These are phyloP conservation scores for Spizellomyces punctatus DNA, from an alignment of 192 early-diverging fungal genomes.

Conservation along the genomic window DNA sequence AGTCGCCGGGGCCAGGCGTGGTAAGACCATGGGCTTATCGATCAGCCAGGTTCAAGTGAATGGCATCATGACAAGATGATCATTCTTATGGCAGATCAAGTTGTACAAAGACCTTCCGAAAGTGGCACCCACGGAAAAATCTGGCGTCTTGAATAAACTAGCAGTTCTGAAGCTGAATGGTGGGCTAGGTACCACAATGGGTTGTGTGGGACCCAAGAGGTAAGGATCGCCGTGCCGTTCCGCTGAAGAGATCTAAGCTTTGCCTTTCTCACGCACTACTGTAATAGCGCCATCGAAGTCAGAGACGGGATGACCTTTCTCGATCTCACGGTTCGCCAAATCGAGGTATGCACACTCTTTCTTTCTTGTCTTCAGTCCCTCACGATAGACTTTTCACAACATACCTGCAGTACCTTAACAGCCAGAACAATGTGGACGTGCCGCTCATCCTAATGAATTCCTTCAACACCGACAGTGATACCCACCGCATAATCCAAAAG, in stretches of 20 bases:
- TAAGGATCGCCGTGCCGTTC: constrained; percentile 1
- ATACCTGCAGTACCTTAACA: constrained; percentile 80
- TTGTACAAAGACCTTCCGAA: constrained; percentile 73
- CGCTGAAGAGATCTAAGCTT: not conserved
- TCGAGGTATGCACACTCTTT: constrained; percentile 68
- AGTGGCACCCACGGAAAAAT: constrained; percentile 26
- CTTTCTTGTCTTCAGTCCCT: not conserved
- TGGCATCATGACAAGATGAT: not conserved
- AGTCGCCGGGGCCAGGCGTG: constrained; percentile 87
- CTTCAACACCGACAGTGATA: constrained; percentile 99
- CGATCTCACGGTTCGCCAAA: constrained; percentile 97
- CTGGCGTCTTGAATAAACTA: constrained; percentile 77
- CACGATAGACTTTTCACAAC: not conserved
- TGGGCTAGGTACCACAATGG: constrained; percentile 99
- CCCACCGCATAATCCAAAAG: constrained; percentile 97
- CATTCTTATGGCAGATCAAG: constrained; percentile 54
- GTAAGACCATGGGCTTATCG: constrained; percentile 4
- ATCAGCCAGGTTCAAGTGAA: not conserved
- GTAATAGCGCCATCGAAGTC: constrained; percentile 89
- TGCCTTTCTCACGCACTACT: constrained; percentile 4
- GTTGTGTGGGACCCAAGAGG: constrained; percentile 95
- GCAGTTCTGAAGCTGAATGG: constrained; percentile 99
- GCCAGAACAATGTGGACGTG: constrained; percentile 82
- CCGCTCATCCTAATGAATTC: constrained; percentile 99
- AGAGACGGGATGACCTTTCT: constrained; percentile 98